Base-by-base conservation (phyloP, 345 rosid genomes). In the Arabidopsis thaliana region DNA sequence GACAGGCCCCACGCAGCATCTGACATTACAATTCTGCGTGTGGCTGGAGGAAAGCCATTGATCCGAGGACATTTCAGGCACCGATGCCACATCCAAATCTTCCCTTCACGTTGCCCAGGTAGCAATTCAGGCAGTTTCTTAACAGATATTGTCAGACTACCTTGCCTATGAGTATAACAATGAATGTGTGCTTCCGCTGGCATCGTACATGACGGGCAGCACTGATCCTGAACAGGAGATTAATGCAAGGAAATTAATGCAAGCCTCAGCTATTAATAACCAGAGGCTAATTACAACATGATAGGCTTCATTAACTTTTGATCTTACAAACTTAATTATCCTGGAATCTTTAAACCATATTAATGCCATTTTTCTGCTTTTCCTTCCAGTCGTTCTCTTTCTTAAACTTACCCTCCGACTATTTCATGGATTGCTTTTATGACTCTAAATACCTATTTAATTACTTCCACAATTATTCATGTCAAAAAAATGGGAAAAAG, bases 51-150 rank as follows among this genome's bases (percentile, higher is more conserved):
- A 76, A 90, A 89, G 22, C 97, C 94, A 81, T 75, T 81, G 62
- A 55, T 78, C 65, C 98, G 85, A 74, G 98, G 99, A 73, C 99
- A 95, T 72, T 81, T 84, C 72, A 92, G 85, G 80, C 99, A 95
- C 78, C 99, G 82, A 72, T 95, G 99, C 99, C 99, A 95, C 99
- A 95, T 95, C 99, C 99, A 95, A 73, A 95, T 92, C 79, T 89
- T 95, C 67, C 96, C 98, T 77, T 92, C 99, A 57, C 84, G 84
- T 81, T 92, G 91, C 51, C 99, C 98, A 58, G 87, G 93, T 71
- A 95, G 81, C 79, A 79, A 34, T 57, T 90, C 96, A 46, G 86
- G 82, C 33, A 88, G 85, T 79, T 82, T 92, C 84, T 82, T 89
- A 73, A 95, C 98, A 46, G 99, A 90, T 83, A 95, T 95, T 4